These are phyloP conservation scores for Elaeis oleifera DNA, from an alignment of 202 grass and related monocot species.

Conservation along the genomic window DNA sequence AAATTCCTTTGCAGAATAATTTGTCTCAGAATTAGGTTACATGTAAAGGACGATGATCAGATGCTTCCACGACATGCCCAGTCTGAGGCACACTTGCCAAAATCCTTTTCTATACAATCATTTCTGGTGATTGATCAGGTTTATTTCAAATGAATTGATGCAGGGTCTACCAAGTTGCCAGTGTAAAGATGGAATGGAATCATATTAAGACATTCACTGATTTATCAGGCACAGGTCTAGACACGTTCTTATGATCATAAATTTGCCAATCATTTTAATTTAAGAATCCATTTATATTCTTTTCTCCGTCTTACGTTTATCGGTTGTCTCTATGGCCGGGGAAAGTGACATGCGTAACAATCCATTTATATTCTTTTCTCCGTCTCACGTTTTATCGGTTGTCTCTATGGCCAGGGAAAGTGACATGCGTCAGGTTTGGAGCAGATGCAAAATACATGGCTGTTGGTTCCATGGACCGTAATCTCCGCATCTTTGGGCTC, in stretches of 20 bases:
- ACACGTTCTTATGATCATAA: too few relatives aligned
- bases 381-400: too few relatives aligned
- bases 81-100: not conserved
- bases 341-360: slow-evolving; percentile 31
- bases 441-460: slow-evolving; percentile 79
- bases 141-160: not conserved
- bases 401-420: slow-evolving; percentile 26
- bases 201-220: slow-evolving; percentile 86
- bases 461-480: slow-evolving; percentile 90
- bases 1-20: not conserved
- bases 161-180: slow-evolving; percentile 93
- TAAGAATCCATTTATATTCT: too few relatives aligned
- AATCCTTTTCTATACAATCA: not conserved
- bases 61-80: not conserved
- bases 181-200: slow-evolving; percentile 95
- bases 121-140: not conserved
- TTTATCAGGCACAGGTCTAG: slow-evolving; percentile 90
- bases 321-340: slow-evolving; percentile 2
- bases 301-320: too few relatives aligned
- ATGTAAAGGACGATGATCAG: not conserved
- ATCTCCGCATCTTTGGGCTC: slow-evolving; percentile 83
- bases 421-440: slow-evolving; percentile 60
- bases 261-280: too few relatives aligned
- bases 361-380: too few relatives aligned
- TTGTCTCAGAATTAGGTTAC: slow-evolving; percentile 9